These are phyloP conservation scores for Vitis amurensis DNA, from an alignment of 164 flowering plant species.

Conservation along the genomic window DNA sequence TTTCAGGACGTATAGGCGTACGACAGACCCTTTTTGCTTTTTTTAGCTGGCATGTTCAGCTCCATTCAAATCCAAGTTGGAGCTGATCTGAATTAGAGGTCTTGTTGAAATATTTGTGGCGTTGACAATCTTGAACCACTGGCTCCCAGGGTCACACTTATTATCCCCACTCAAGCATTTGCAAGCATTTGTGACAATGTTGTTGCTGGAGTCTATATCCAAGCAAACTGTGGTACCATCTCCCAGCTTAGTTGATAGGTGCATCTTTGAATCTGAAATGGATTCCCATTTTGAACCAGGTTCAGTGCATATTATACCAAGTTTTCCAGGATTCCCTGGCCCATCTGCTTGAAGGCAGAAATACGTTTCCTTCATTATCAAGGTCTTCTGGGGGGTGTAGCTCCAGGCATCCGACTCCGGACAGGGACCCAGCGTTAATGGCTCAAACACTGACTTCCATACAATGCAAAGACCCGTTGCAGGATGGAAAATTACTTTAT, in stretches of 20 bases:
- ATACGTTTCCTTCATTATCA: slow-evolving; percentile 43
- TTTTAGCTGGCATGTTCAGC: too few relatives aligned
- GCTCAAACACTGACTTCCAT: slow-evolving; percentile 30
- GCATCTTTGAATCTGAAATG: slow-evolving; percentile 68
- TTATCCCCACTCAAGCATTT: slow-evolving; percentile 50
- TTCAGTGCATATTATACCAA: slow-evolving; percentile 38
- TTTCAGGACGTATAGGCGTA: too few relatives aligned
- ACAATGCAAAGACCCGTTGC: slow-evolving; percentile 61
- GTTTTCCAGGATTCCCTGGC: slow-evolving; percentile 38
- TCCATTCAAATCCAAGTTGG: slow-evolving; percentile 1
- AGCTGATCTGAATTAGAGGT: not conserved
- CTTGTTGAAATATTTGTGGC: slow-evolving; percentile 31
- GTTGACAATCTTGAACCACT: slow-evolving; percentile 80
- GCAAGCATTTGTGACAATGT: slow-evolving; percentile 51
- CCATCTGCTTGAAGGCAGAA: slow-evolving; percentile 60
- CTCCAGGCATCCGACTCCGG: slow-evolving; percentile 51
- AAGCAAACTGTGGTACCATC: slow-evolving; percentile 49
- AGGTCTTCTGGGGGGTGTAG: slow-evolving; percentile 39
- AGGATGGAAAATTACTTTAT: slow-evolving; percentile 67
- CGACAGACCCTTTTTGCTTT: too few relatives aligned
- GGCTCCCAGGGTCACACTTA: slow-evolving; percentile 67
- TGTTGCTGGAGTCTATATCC: slow-evolving; percentile 54
- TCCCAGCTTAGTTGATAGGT: slow-evolving; percentile 44
- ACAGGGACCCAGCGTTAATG: slow-evolving; percentile 65
- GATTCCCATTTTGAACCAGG: slow-evolving; percentile 52